Base-by-base conservation (phyloP, 2,329 filamentous ascomycete genomes). In the Xenoacremonium recifei region DNA sequence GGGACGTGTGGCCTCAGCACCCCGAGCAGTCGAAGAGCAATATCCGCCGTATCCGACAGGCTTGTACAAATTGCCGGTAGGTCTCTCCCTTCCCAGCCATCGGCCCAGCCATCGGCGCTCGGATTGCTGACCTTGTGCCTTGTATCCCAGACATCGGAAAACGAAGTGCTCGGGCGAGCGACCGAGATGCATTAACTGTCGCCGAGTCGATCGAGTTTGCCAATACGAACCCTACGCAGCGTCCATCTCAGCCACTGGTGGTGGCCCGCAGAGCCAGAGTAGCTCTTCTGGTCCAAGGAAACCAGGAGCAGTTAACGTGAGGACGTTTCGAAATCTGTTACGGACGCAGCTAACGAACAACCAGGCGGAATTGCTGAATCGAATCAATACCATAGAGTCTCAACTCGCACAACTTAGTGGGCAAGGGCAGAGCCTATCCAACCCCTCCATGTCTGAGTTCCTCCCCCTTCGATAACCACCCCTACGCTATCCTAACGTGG, bases 121-220 rank as follows among this genome's bases (percentile, higher is more conserved):
- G n/a, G n/a, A n/a, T n/a, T n/a, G n/a, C n/a, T n/a, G 35, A 16
- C 18, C 30, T 9, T 27, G 21, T 15, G 18, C 17, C 21, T 12
- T 15, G 21, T 37, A 33, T 18, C 21, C 30, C 31, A 47, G 44
- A n/a, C 44, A 44, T 5, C 45, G 42, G n/a, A 47, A 47, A n/a
- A 47, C 45, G 3, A 47, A 47, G 29, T 47, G 45, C 27, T 47
- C 45, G 10, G 45, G 45, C 15, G 45, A 47, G 6, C 45, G 45
- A 3, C 45, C 45, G 3, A 33, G 35, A 21, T 47, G 45, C 32
- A 38, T 47, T 27, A 44, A 47, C 37, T 47, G 44, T 17, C 37
- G 37, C 4, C 40, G 44, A 25, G 44, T 38, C 29, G 39, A 47
- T 32, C 40, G 44, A 17, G 27, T 38, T 2, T 47, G 44, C 33